Conservation (phyloP, 306 rosid genomes). For the Begonia fuchsioides region DNA sequence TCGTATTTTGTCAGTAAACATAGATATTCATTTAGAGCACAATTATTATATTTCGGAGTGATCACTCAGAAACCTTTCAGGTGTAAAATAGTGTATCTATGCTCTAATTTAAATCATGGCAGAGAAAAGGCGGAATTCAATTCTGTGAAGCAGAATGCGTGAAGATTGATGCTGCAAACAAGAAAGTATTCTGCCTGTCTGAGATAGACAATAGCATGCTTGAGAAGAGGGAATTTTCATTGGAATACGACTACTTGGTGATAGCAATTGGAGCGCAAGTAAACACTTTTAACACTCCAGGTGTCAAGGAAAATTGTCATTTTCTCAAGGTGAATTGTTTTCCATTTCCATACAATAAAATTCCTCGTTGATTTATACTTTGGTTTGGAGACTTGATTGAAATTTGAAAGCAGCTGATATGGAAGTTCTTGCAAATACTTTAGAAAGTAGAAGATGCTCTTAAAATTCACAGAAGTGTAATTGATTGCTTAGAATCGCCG, state of each 20-base stretch:
- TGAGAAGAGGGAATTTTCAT: slow-evolving; percentile 52
- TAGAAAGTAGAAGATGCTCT: slow-evolving; percentile 93
- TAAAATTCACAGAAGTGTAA: slow-evolving; percentile 63
- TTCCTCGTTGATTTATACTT: neutral
- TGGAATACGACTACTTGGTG: slow-evolving; percentile 80
- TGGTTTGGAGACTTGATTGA: neutral
- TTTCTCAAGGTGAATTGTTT: slow-evolving; percentile 61
- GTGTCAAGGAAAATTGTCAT: slow-evolving; percentile 76
- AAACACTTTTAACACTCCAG: slow-evolving; percentile 88
- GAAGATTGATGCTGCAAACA: slow-evolving; percentile 68
- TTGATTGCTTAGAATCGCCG: slow-evolving; percentile 90
- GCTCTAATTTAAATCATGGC: slow-evolving; percentile 10
- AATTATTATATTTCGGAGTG: neutral
- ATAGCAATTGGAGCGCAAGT: slow-evolving; percentile 81
- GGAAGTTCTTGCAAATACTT: slow-evolving; percentile 8
- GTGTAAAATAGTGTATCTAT: neutral
- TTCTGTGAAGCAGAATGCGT: slow-evolving; percentile 84
- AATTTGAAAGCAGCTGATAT: slow-evolving; percentile 4
- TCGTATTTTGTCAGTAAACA: too few species aligned
- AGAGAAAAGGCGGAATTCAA: slow-evolving; percentile 64
- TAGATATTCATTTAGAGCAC: neutral
- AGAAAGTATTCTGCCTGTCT: slow-evolving; percentile 47
- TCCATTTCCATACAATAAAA: neutral
- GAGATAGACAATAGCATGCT: slow-evolving; percentile 28
- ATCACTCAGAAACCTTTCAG: too few species aligned